phyloP scores from a whole-genome alignment of 2,329 filamentous ascomycete genomes.

The Colletotrichum paranaense region DNA sequence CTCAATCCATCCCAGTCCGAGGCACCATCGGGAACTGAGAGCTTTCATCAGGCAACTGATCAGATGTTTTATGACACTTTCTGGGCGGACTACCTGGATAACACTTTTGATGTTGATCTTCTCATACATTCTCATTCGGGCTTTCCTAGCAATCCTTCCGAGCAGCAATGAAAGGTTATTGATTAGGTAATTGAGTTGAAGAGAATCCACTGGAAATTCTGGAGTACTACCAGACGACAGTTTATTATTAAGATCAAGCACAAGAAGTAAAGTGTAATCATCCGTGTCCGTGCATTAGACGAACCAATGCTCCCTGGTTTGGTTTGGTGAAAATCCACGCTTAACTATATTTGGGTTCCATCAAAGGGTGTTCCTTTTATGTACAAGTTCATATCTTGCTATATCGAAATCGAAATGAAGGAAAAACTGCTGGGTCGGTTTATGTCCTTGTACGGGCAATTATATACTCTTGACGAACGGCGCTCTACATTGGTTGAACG shows the following conservation, averaged over 20 bases:
- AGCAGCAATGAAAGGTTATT: background rate
- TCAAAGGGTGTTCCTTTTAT: too few relatives aligned
- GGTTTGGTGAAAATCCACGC: too few relatives aligned
- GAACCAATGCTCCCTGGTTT: too few relatives aligned
- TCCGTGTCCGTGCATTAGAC: too few relatives aligned
- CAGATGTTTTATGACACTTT: conserved; percentile 18
- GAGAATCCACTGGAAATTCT: background rate
- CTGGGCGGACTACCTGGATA: conserved; percentile 5
- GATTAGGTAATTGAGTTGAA: background rate
- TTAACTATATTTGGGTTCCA: too few relatives aligned
- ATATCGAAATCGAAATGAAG: background rate
- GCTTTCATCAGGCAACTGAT: background rate
- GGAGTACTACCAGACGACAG: background rate
- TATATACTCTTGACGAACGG: background rate
- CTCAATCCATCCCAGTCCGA: background rate
- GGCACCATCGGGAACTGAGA: background rate
- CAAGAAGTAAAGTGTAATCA: too few relatives aligned
- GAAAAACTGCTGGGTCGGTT: background rate
- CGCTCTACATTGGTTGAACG: background rate
- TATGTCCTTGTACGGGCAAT: background rate
- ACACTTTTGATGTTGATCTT: conserved; percentile 6
- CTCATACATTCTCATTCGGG: conserved; percentile 6
- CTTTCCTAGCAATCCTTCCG: background rate
- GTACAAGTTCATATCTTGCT: background rate
- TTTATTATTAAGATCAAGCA: too few relatives aligned